Conservation (phyloP, 2,329 filamentous ascomycete species). For the Fusarium sublunatum region DNA sequence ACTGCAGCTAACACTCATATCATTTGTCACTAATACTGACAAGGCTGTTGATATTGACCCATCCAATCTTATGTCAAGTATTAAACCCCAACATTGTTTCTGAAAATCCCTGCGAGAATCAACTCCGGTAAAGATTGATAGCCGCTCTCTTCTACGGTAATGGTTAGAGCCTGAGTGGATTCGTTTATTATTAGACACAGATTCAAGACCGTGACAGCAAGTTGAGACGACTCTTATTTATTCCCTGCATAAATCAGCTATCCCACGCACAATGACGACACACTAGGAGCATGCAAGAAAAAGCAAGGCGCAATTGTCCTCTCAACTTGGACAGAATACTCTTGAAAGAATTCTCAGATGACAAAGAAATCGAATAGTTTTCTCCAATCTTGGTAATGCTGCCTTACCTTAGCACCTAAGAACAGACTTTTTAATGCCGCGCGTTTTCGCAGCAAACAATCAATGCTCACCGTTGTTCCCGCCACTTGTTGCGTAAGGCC, state of each 20-base stretch:
- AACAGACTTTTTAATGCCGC: conserved; percentile 26
- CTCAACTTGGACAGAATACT: not conserved
- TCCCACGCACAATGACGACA: conserved; percentile 46
- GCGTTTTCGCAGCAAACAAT: conserved; percentile 19
- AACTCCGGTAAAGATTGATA: conserved; percentile 9
- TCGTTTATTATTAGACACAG: conserved; percentile 27
- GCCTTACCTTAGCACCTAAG: too few species aligned
- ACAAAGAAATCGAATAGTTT: not conserved
- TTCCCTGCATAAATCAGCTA: conserved; percentile 23
- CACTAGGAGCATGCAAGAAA: conserved; percentile 17
- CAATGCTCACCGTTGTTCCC: conserved; percentile 20
- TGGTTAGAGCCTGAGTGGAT: conserved; percentile 22
- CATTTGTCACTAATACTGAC: not conserved
- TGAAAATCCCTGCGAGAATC: conserved; percentile 17
- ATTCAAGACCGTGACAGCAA: conserved; percentile 13
- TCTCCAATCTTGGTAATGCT: not conserved
- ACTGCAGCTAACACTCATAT: not conserved
- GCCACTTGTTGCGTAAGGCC: conserved; percentile 44
- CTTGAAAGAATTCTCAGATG: not conserved
- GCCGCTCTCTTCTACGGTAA: conserved; percentile 2
- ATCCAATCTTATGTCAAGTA: not conserved
- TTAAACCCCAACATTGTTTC: conserved; percentile 4
- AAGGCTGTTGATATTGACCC: not conserved
- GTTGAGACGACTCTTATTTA: conserved; percentile 15
- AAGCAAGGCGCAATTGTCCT: conserved; percentile 27